phyloP scores from a whole-genome alignment of 2,329 filamentous ascomycete genomes.

The Tolypocladium sp. region DNA sequence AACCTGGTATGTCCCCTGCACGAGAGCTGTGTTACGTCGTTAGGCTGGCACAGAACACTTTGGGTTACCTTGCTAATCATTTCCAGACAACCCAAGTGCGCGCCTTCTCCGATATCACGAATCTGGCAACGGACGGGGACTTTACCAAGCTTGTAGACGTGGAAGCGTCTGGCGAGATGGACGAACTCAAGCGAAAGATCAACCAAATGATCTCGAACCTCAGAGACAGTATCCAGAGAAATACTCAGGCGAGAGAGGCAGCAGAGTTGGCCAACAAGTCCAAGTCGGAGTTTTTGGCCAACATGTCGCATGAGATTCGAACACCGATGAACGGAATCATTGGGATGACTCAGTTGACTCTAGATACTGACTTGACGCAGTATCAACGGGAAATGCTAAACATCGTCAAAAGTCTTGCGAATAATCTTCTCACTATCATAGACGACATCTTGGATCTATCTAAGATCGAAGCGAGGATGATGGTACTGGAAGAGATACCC shows the following conservation, averaged over 20 bases:
- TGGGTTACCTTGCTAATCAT: conserved; percentile 18
- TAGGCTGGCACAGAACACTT: neutral
- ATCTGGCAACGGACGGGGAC: conserved; percentile 91
- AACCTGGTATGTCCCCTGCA: conserved; percentile 38
- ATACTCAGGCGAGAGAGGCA: conserved; percentile 89
- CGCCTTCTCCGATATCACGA: conserved; percentile 95
- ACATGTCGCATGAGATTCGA: conserved; percentile 98
- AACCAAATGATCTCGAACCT: conserved; percentile 98
- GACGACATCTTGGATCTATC: conserved; percentile 70
- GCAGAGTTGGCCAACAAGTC: conserved; percentile 96
- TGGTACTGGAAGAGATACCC: conserved; percentile 97
- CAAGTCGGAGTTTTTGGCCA: conserved; percentile 95
- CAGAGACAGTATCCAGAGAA: conserved; percentile 90
- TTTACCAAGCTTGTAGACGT: conserved; percentile 96
- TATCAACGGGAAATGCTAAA: conserved; percentile 98
- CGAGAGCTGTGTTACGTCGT: neutral
- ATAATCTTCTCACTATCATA: conserved; percentile 93
- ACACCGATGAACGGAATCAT: conserved; percentile 98
- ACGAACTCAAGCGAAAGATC: conserved; percentile 97
- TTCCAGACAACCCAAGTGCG: conserved; percentile 86
- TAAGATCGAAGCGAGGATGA: conserved; percentile 87
- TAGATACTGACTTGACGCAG: conserved; percentile 89
- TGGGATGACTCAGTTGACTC: conserved; percentile 91
- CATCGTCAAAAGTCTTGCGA: conserved; percentile 92
- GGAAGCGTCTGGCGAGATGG: conserved; percentile 97